phyloP scores from a whole-genome alignment of 1,139 yeast genomes.

The Pichia sp. region DNA sequence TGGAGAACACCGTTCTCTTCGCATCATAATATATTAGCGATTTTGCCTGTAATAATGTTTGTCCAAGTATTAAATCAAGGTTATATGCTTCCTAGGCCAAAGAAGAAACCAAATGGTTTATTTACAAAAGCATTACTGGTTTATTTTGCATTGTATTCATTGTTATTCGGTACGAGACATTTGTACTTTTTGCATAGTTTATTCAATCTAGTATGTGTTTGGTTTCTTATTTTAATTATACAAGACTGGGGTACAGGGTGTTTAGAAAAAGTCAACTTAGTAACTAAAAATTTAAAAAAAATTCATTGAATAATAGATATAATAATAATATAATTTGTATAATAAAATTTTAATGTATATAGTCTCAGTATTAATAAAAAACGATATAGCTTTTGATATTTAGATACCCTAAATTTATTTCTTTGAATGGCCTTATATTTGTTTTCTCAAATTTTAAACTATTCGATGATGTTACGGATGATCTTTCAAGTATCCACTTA shows the following conservation, averaged over 20 bases:
- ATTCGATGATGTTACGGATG: background rate
- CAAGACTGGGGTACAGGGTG: slow-evolving; percentile 23
- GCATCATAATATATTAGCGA: slow-evolving; percentile 65
- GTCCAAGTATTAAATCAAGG: slow-evolving; percentile 41
- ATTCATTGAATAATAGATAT: slow-evolving; percentile 4
- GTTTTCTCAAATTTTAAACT: slow-evolving; percentile 6
- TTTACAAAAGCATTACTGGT: slow-evolving; percentile 31
- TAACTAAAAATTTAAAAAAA: slow-evolving; percentile 16
- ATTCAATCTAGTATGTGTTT: slow-evolving; percentile 43
- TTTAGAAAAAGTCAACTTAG: slow-evolving; percentile 13
- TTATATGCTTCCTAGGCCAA: slow-evolving; percentile 25
- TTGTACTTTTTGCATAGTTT: slow-evolving; percentile 67
- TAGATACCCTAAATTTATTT: slow-evolving; percentile 22
- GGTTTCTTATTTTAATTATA: slow-evolving; percentile 22
- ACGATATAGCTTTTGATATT: slow-evolving; percentile 23
- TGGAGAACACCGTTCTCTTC: slow-evolving; percentile 76
- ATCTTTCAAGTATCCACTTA: slow-evolving; percentile 24
- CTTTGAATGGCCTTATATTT: slow-evolving; percentile 17
- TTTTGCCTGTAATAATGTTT: slow-evolving; percentile 53
- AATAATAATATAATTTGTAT: background rate
- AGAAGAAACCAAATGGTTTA: slow-evolving; percentile 24
- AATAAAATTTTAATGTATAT: background rate
- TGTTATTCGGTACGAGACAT: slow-evolving; percentile 62
- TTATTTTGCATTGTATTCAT: slow-evolving; percentile 48
- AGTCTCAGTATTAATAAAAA: background rate